Base-by-base conservation (phyloP, 139 green algal species). In the Ulvella scutata region DNA sequence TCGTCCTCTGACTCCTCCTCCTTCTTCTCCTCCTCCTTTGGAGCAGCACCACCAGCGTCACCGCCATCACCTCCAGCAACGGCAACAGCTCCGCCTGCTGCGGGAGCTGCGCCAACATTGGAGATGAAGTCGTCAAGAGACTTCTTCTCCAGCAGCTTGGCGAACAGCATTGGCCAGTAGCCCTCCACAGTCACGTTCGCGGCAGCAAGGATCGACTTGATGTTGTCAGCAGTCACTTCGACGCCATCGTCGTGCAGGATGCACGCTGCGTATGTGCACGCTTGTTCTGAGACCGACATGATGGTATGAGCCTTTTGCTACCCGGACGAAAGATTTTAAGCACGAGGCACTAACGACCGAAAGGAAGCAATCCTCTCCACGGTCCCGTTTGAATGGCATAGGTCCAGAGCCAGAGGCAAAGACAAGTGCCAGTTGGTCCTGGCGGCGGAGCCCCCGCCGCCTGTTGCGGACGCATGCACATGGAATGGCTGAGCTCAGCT, bases 161-260 rank as follows among this genome's bases (percentile, higher is more conserved):
- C 92, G 79, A 98, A 99, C 78, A 99, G 88, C 61, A 62, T 72
- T 61, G 94, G 90, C 93, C 92, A 98, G 92, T 97, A 99, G 39
- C 91, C 85, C 89, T 98, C 94, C 4, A 98, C 88, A 21, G 80
- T 90, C 43, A 98, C 78, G 72, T 87, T 88, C 20, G 93, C 93
- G 26, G 93, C 92, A 86, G 95, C 94, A 43, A 91, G 76, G 43
- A 98, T 80, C 73, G 88, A 89, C 77, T 76, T 82, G 75, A 98
- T 94, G 90, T 97, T 97, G 74, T 98, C 94, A 51, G 87, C 85
- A 40, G 90, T 92, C 73, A 99, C 90, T 62, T 96, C 91, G 62
- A 96, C 84, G 33, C 90, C 93, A 76, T 98, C 95, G 80, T 99
- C 95, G 86, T 91, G 78, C 38, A 99, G 88, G 86, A 97, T 97